Evolutionary conservation across 805 yeast species (phyloP).

Genomic region (Candida maris): DNA sequence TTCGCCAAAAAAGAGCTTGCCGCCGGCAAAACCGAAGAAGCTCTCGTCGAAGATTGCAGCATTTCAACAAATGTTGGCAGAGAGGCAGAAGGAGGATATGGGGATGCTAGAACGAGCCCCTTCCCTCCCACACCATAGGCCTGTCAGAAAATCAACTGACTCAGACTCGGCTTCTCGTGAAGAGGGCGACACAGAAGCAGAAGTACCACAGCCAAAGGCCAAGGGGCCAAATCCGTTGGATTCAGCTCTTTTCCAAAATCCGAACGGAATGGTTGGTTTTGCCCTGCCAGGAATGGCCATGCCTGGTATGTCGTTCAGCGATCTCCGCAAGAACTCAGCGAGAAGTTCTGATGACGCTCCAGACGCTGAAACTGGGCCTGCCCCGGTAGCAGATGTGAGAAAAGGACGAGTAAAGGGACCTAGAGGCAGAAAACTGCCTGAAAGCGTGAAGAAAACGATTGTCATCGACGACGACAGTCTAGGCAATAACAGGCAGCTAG

Average conservation of each 20-base stretch:
- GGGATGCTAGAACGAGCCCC: constrained; percentile 22
- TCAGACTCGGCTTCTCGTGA: background rate
- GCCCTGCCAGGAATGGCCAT: constrained; percentile 52
- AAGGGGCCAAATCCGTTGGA: constrained; percentile 7
- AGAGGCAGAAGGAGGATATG: constrained; percentile 41
- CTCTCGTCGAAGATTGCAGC: constrained; percentile 78
- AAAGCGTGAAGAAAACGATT: constrained; percentile 43
- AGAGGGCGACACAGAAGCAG: background rate
- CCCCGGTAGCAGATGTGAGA: constrained; percentile 34
- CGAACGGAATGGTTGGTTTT: constrained; percentile 54
- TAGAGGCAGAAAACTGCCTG: constrained; percentile 66
- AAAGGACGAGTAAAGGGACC: constrained; percentile 68
- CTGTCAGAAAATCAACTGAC: constrained; percentile 7
- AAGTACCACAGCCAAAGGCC: background rate
- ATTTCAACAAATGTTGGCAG: constrained; percentile 69
- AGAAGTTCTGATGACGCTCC: constrained; percentile 7
- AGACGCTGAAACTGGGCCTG: constrained; percentile 4
- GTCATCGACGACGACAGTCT: constrained; percentile 33
- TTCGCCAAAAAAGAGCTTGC: constrained; percentile 20
- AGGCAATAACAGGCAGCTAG: constrained; percentile 30
- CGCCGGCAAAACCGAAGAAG: constrained; percentile 69
- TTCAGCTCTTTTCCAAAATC: constrained; percentile 51
- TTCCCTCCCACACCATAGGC: constrained; percentile 20
- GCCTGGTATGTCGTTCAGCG: constrained; percentile 44
- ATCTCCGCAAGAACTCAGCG: constrained; percentile 8